These are phyloP conservation scores for Aspergillus coremiiformis DNA, from an alignment of 495 filamentous ascomycete genomes.

Conservation along the genomic window DNA sequence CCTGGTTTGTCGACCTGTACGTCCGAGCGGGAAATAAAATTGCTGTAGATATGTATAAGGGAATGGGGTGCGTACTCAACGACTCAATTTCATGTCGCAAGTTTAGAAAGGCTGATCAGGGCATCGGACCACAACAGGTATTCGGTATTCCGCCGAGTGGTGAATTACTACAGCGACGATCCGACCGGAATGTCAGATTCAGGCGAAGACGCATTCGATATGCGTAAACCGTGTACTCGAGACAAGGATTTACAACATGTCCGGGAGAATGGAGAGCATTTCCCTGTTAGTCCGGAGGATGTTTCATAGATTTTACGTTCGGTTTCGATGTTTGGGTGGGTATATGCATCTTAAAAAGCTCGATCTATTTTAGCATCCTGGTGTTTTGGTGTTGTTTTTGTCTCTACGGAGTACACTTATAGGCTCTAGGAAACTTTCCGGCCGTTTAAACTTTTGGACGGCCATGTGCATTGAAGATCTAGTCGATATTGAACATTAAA, in stretches of 20 bases:
- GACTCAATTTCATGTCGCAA: neutral
- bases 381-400: slow-evolving; percentile 12
- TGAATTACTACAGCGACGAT: slow-evolving; percentile 86
- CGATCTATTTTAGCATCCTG: slow-evolving; percentile 7
- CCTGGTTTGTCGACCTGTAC: slow-evolving; percentile 95
- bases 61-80: slow-evolving; percentile 61
- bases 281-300: slow-evolving; percentile 72
- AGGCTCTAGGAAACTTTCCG: neutral
- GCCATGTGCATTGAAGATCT: neutral
- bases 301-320: slow-evolving; percentile 43
- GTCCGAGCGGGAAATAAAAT: slow-evolving; percentile 82
- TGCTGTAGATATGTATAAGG: slow-evolving; percentile 80
- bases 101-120: neutral
- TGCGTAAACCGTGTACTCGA: slow-evolving; percentile 84
- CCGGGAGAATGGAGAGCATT: slow-evolving; percentile 73
- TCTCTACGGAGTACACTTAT: slow-evolving; percentile 1
- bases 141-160: slow-evolving; percentile 76
- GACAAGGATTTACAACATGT: slow-evolving; percentile 74
- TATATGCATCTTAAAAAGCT: neutral
- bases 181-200: slow-evolving; percentile 46
- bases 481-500: neutral
- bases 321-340: neutral
- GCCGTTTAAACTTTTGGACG: neutral
- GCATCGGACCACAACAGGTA: slow-evolving; percentile 34
- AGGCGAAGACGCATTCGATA: slow-evolving; percentile 87